These are phyloP conservation scores for Pseudogymnoascus sp. DNA, from an alignment of 2,329 filamentous ascomycete species.

Conservation along the genomic window DNA sequence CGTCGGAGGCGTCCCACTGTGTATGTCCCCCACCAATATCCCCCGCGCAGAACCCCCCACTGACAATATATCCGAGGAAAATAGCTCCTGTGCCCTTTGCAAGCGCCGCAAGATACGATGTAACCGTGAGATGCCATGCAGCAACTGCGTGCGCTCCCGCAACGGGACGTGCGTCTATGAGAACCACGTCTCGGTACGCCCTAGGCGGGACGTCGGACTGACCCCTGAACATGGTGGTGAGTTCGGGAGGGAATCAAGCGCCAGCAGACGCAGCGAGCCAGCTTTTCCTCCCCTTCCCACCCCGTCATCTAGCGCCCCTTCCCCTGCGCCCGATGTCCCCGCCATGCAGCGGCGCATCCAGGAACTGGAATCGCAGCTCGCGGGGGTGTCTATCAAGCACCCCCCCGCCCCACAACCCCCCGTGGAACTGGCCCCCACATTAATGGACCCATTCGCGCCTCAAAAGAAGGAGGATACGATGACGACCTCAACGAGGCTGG, in stretches of 20 bases:
- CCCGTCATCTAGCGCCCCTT: not conserved
- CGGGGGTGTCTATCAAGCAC: constrained; percentile 20
- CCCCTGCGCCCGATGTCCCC: constrained; percentile 28
- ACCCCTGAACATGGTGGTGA: constrained; percentile 5
- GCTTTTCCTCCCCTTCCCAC: not conserved
- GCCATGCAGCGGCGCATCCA: constrained; percentile 33
- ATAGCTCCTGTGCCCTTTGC: constrained; percentile 49
- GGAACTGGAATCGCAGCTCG: constrained; percentile 38
- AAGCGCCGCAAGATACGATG: constrained; percentile 54
- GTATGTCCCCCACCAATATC: constrained; percentile 26
- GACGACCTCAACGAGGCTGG: constrained; percentile 31
- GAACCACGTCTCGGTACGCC: constrained; percentile 18
- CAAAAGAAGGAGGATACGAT: constrained; percentile 28
- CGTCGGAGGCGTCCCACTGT: constrained; percentile 36
- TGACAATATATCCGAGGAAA: constrained; percentile 23
- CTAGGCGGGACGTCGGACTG: constrained; percentile 8
- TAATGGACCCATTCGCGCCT: constrained; percentile 12
- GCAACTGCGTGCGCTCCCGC: constrained; percentile 49
- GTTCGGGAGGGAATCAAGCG: not conserved
- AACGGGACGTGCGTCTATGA: constrained; percentile 47
- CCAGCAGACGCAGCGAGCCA: not conserved
- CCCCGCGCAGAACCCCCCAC: not conserved
- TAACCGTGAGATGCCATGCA: constrained; percentile 50
- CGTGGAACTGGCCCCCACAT: not conserved
- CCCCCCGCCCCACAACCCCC: constrained; percentile 4